Conservation (phyloP, 495 filamentous ascomycete species). For the Monascus purpureus region DNA sequence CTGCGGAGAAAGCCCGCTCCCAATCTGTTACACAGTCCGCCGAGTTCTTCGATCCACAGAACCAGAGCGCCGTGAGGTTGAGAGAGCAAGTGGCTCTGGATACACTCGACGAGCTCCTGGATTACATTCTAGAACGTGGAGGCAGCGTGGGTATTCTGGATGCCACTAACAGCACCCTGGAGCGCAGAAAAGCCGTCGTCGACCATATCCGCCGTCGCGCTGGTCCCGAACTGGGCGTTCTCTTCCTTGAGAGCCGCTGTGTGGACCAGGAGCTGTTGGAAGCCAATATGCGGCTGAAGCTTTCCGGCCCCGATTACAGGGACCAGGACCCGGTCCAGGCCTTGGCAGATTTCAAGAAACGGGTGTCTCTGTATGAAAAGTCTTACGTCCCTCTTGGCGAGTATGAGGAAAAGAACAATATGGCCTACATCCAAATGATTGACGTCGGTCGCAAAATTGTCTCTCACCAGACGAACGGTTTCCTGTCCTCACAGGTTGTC, state of each 20-base stretch:
- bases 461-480: slow-evolving; percentile 77
- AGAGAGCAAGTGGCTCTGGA: slow-evolving; percentile 85
- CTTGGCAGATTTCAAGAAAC: slow-evolving; percentile 80
- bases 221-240: slow-evolving; percentile 70
- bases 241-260: slow-evolving; percentile 92
- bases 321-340: slow-evolving; percentile 76
- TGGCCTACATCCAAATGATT: slow-evolving; percentile 94
- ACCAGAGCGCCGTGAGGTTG: slow-evolving; percentile 64
- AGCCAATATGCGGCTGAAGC: slow-evolving; percentile 93
- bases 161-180: slow-evolving; percentile 89
- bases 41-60: slow-evolving; percentile 86
- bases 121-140: slow-evolving; percentile 67
- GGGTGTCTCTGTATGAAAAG: slow-evolving; percentile 84
- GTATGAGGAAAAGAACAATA: slow-evolving; percentile 74
- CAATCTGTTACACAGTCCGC: slow-evolving; percentile 75
- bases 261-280: slow-evolving; percentile 70
- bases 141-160: slow-evolving; percentile 97
- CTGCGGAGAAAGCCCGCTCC: slow-evolving; percentile 18
- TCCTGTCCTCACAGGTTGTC: slow-evolving; percentile 77
- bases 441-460: slow-evolving; percentile 93
- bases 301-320: slow-evolving; percentile 94
- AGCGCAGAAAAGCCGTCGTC: slow-evolving; percentile 70
- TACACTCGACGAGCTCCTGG: slow-evolving; percentile 79
- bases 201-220: slow-evolving; percentile 70
- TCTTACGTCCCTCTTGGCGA: slow-evolving; percentile 85